Percentiles rank a stretch among this genome's conserved stretches.
These are phyloP conservation scores for Scutellaria baicalensis DNA, from an alignment of 257 asterid genomes.

Conservation along the genomic window DNA sequence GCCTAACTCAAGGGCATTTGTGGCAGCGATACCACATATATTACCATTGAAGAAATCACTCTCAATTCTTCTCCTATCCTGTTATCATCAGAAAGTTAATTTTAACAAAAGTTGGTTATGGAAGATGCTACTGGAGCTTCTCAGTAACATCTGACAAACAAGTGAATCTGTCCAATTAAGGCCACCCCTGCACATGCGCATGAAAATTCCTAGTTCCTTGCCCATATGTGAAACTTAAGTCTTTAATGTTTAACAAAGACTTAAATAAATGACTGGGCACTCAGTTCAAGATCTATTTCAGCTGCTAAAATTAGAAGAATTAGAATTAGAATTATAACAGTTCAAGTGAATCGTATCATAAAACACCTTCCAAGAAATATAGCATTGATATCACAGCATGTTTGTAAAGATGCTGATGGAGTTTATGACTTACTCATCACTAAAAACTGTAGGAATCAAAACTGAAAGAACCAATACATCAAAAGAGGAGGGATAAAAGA, in stretches of 20 bases:
- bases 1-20: conserved; percentile 97
- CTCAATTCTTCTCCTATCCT: conserved; percentile 94
- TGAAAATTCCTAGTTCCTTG: neutral
- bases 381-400: neutral
- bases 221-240: neutral
- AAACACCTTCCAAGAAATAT: neutral
- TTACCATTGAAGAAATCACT: conserved; percentile 65
- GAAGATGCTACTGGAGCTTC: conserved; percentile 15
- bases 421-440: neutral
- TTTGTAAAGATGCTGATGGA: neutral
- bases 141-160: neutral
- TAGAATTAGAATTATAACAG: too few species aligned
- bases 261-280: neutral
- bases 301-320: neutral
- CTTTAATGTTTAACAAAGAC: neutral
- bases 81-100: conserved; percentile 27
- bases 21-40: conserved; percentile 86
- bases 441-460: neutral
- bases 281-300: neutral
- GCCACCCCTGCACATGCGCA: neutral
- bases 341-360: neutral
- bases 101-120: conserved; percentile 1
- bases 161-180: neutral
- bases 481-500: neutral
- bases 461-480: neutral